Percentiles rank a stretch among this genome's conserved stretches.
Conservation (phyloP, 352 stramenopile species). For the Globisporangium ultimum region DNA sequence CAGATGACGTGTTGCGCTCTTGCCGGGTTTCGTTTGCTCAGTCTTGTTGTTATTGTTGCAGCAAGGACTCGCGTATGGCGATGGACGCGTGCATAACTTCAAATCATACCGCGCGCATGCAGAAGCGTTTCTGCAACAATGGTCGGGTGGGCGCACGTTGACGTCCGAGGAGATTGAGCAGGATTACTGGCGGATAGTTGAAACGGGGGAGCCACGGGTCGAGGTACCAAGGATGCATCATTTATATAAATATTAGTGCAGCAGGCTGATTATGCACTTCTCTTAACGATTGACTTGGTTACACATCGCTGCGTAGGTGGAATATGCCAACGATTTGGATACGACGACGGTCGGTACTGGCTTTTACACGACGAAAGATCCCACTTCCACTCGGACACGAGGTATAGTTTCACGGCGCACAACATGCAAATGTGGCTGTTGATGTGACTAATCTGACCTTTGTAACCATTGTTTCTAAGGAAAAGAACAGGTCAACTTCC, state of each 20-base stretch:
- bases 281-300: neutral
- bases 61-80: slow-evolving; percentile 63
- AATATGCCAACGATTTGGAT: slow-evolving; percentile 91
- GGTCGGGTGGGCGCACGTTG: slow-evolving; percentile 38
- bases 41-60: slow-evolving; percentile 8
- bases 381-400: neutral
- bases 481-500: slow-evolving; percentile 49
- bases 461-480: slow-evolving; percentile 12
- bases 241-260: neutral
- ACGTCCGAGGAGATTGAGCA: slow-evolving; percentile 74
- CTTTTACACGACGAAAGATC: slow-evolving; percentile 47
- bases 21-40: neutral
- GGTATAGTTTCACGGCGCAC: neutral
- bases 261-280: no score
- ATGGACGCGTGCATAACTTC: slow-evolving; percentile 39
- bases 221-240: slow-evolving; percentile 13
- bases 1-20: no score
- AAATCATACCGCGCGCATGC: slow-evolving; percentile 61
- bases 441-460: neutral
- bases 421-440: no score
- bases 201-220: slow-evolving; percentile 37
- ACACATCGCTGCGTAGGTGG: slow-evolving; percentile 35
- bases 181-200: slow-evolving; percentile 89
- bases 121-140: slow-evolving; percentile 49
- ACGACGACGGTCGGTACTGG: slow-evolving; percentile 76